Conservation (phyloP, 2,329 filamentous ascomycete genomes). For the Botrytis fragariae region DNA sequence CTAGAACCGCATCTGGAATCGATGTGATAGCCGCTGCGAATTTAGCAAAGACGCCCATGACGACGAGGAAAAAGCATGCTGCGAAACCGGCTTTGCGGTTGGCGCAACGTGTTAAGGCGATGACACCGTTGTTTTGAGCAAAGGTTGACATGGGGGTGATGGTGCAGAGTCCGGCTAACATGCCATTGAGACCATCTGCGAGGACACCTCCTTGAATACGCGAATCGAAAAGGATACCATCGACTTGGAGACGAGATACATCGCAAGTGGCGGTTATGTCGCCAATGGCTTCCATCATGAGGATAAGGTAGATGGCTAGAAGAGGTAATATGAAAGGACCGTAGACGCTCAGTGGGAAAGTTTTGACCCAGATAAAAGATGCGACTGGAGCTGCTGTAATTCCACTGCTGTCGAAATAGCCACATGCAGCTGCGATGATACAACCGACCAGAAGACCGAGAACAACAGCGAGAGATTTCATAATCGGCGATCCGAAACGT, state of each 20-base stretch:
- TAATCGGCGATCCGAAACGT: slow-evolving; percentile 77
- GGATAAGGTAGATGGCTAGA: slow-evolving; percentile 67
- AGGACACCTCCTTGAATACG: slow-evolving; percentile 77
- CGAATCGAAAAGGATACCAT: slow-evolving; percentile 69
- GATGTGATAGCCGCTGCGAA: slow-evolving; percentile 76
- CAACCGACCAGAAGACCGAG: slow-evolving; percentile 55
- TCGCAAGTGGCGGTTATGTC: slow-evolving; percentile 81
- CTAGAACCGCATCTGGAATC: slow-evolving; percentile 66
- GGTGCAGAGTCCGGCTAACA: slow-evolving; percentile 73
- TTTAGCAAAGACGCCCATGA: slow-evolving; percentile 82
- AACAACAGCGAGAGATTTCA: slow-evolving; percentile 54
- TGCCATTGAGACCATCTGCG: slow-evolving; percentile 73
- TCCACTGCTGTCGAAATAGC: slow-evolving; percentile 72
- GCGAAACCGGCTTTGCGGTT: slow-evolving; percentile 79
- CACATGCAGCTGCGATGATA: slow-evolving; percentile 73
- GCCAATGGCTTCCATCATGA: slow-evolving; percentile 76
- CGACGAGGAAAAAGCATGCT: slow-evolving; percentile 70
- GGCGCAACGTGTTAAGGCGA: slow-evolving; percentile 76
- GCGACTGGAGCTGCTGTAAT: slow-evolving; percentile 70
- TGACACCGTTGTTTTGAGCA: slow-evolving; percentile 83
- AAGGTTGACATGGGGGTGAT: slow-evolving; percentile 79
- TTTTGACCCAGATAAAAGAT: slow-evolving; percentile 77
- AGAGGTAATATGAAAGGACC: slow-evolving; percentile 71
- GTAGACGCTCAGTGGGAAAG: slow-evolving; percentile 70
- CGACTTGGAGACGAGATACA: slow-evolving; percentile 72